Conservation (phyloP, 2,329 filamentous ascomycete species). For the Alternaria rosae region DNA sequence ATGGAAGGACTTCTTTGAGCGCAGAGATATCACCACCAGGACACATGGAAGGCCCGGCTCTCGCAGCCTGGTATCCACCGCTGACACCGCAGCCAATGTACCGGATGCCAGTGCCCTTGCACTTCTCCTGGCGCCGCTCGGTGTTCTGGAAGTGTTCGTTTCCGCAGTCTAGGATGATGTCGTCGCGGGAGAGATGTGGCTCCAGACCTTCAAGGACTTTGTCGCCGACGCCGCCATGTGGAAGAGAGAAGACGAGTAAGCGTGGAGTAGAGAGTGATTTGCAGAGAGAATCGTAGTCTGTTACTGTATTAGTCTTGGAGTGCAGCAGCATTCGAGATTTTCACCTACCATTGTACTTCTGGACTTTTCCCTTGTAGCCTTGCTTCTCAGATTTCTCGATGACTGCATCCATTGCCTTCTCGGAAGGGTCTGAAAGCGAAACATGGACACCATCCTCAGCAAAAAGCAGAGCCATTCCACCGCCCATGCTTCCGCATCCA, state of each 20-base stretch:
- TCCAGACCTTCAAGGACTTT: conserved; percentile 57
- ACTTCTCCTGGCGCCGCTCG: conserved; percentile 66
- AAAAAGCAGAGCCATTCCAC: conserved; percentile 65
- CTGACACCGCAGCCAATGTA: conserved; percentile 74
- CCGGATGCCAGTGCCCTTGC: conserved; percentile 64
- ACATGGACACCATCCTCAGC: conserved; percentile 64
- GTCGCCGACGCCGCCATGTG: conserved; percentile 59
- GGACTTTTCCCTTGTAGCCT: conserved; percentile 48
- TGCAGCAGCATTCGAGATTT: not conserved
- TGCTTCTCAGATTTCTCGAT: conserved; percentile 52
- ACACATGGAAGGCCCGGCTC: conserved; percentile 71
- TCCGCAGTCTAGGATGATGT: conserved; percentile 73
- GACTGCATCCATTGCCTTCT: conserved; percentile 57
- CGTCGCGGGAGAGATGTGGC: conserved; percentile 63
- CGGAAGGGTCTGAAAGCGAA: conserved; percentile 62
- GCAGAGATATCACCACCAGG: conserved; percentile 67
- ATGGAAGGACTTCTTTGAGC: conserved; percentile 66
- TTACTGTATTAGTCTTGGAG: conserved; percentile 25
- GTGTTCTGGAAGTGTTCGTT: conserved; percentile 74
- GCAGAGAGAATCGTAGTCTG: conserved; percentile 61
- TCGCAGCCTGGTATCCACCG: conserved; percentile 73
- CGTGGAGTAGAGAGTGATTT: conserved; percentile 57
- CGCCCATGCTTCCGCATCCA: conserved; percentile 67
- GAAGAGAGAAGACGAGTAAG: conserved; percentile 62
- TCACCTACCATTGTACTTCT: conserved; percentile 47